These are phyloP conservation scores for Solanum tarijense DNA, from an alignment of 257 asterid genomes.

Conservation along the genomic window DNA sequence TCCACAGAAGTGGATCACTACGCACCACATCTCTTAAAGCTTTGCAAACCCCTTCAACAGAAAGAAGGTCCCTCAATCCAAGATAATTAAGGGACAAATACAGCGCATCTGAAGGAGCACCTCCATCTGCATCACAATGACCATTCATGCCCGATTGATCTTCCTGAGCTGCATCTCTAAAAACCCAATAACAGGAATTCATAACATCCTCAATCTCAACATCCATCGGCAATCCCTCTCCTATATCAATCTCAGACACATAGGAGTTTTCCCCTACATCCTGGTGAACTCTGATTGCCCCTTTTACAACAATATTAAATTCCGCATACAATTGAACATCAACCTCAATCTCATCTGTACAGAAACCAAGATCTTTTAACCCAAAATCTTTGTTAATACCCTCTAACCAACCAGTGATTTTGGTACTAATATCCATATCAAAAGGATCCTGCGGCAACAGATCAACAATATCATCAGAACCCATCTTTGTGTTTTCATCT, in stretches of 20 bases:
- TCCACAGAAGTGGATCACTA: slow-evolving; percentile 67
- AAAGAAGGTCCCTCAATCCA: slow-evolving; percentile 47
- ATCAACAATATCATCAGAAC: slow-evolving; percentile 33
- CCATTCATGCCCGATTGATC: slow-evolving; percentile 6
- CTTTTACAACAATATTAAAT: slow-evolving; percentile 27
- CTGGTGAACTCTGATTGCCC: slow-evolving; percentile 16
- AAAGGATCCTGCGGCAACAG: slow-evolving; percentile 69
- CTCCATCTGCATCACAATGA: slow-evolving; percentile 13
- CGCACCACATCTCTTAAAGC: slow-evolving; percentile 46
- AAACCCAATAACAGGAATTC: slow-evolving; percentile 27
- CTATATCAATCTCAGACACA: slow-evolving; percentile 3
- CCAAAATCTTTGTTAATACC: slow-evolving; percentile 25
- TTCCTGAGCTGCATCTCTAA: slow-evolving; percentile 4
- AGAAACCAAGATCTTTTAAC: slow-evolving; percentile 23
- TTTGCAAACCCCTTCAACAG: slow-evolving; percentile 69
- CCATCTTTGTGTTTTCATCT: slow-evolving; percentile 20
- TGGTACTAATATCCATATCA: slow-evolving; percentile 31
- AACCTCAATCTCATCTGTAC: slow-evolving; percentile 22
- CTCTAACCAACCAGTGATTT: slow-evolving; percentile 37
- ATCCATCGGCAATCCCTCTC: slow-evolving; percentile 16
- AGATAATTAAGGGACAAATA: slow-evolving; percentile 47
- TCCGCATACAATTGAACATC: slow-evolving; percentile 19
- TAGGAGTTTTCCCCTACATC: slow-evolving; percentile 16
- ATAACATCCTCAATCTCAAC: slow-evolving; percentile 21
- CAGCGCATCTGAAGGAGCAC: slow-evolving; percentile 44